Conservation (phyloP, 257 asterid species). For the Salvia miltiorrhiza region DNA sequence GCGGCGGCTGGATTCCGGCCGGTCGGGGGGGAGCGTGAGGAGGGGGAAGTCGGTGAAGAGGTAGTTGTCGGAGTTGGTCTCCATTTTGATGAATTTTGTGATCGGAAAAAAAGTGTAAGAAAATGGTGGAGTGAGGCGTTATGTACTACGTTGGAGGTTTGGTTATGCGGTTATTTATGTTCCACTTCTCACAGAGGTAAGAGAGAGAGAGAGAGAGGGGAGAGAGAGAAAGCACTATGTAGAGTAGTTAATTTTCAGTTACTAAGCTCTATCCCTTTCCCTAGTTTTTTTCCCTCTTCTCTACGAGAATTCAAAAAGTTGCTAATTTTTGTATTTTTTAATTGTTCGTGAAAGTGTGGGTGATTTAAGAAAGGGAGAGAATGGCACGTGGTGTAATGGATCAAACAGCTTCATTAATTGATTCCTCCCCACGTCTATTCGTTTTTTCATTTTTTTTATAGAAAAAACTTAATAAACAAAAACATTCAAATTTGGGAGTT, state of each 20-base stretch:
- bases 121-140: constrained; percentile 3
- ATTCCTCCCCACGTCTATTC: background rate
- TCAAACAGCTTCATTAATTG: background rate
- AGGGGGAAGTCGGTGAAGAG: constrained; percentile 15
- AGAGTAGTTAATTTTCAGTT: constrained; percentile 25
- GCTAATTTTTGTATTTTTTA: background rate
- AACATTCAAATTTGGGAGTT: background rate
- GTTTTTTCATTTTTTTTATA: background rate
- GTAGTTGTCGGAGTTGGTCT: background rate
- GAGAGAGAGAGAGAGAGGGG: background rate
- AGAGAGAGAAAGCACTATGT: background rate
- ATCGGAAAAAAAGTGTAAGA: constrained; percentile 22
- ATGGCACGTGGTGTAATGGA: constrained; percentile 6
- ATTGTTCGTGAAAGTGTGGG: background rate
- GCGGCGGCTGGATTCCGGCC: background rate
- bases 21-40: background rate
- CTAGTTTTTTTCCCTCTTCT: background rate
- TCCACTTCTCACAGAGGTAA: background rate
- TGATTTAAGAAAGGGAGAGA: background rate
- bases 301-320: background rate
- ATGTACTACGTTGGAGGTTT: background rate
- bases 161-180: constrained; percentile 11
- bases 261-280: constrained; percentile 11
- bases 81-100: background rate
- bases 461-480: background rate